These are phyloP conservation scores for Puccinia hordei DNA, from an alignment of 1,284 basidiomycete genomes.

Conservation along the genomic window DNA sequence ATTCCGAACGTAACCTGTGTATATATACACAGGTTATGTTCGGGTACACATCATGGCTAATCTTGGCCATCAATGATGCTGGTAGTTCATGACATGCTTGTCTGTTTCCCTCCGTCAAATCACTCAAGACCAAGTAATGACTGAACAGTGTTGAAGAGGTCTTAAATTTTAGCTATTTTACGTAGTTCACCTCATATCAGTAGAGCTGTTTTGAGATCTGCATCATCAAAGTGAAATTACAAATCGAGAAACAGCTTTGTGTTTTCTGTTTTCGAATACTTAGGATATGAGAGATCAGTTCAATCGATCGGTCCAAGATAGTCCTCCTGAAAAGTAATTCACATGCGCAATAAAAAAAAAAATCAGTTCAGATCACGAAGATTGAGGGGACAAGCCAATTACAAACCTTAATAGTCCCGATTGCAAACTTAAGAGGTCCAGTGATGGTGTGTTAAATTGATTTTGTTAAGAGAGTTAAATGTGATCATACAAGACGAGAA, in stretches of 20 bases:
- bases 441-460: constrained; percentile 12
- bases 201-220: too few species aligned
- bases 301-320: constrained; percentile 76
- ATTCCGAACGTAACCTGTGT: too few species aligned
- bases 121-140: too few species aligned
- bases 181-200: background rate
- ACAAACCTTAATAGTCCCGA: constrained; percentile 31
- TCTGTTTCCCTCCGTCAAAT: too few species aligned
- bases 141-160: too few species aligned
- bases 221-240: too few species aligned
- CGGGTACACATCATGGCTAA: too few species aligned
- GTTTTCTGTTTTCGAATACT: background rate
- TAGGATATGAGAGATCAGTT: background rate
- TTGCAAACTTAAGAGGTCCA: constrained; percentile 17
- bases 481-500: background rate
- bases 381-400: constrained; percentile 19
- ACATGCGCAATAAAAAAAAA: constrained; percentile 71
- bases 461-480: background rate
- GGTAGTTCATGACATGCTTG: too few species aligned
- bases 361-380: constrained; percentile 56
- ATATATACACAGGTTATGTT: too few species aligned
- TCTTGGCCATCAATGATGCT: too few species aligned
- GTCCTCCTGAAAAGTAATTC: constrained; percentile 83
- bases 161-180: too few species aligned
- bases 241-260: background rate